phyloP scores from a whole-genome alignment of 352 stramenopile genomes.

The Phytophthora sp. region DNA sequence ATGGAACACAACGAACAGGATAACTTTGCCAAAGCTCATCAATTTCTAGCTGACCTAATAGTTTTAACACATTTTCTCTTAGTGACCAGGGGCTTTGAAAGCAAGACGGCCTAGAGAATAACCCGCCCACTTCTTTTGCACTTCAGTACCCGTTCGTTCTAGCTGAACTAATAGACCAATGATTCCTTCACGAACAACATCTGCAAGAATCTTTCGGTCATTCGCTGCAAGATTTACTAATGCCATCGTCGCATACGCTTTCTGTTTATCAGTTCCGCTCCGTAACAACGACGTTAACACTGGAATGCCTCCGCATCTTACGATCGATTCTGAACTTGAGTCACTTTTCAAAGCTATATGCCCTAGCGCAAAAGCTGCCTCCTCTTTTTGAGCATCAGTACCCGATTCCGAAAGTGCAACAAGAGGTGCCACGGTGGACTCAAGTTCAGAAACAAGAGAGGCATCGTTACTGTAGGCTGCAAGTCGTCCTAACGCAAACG shows the following conservation, averaged over 20 bases:
- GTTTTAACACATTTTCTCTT: background rate
- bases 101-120: conserved; percentile 6
- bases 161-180: background rate
- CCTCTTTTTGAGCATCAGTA: conserved; percentile 4
- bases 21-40: background rate
- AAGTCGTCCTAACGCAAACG: background rate
- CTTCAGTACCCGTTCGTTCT: background rate
- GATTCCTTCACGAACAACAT: background rate
- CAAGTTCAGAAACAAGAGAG: background rate
- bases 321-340: background rate
- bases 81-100: background rate
- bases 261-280: conserved; percentile 3
- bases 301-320: background rate
- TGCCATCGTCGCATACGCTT: conserved; percentile 3
- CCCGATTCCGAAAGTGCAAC: background rate
- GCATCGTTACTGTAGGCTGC: background rate
- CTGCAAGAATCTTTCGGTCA: background rate
- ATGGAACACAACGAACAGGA: no score
- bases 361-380: conserved; percentile 1
- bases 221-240: background rate
- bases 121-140: conserved; percentile 5
- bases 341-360: conserved; percentile 1
- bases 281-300: background rate
- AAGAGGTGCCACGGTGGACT: background rate
- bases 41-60: background rate